Evolutionary conservation across 306 rosid genomes (phyloP).

Genomic region (Urtica urens): DNA sequence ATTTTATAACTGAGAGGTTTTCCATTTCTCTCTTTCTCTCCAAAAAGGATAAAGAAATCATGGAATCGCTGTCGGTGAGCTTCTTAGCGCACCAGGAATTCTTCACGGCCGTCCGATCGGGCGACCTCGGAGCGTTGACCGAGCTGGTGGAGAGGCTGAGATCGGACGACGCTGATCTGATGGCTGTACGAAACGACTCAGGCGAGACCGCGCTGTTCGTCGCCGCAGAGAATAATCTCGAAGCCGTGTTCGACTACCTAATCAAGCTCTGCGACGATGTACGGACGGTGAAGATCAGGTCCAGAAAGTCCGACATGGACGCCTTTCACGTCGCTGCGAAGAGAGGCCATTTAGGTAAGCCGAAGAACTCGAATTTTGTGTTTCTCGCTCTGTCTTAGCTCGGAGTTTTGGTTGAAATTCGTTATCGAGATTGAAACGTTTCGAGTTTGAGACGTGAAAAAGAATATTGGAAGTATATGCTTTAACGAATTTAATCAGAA

Average conservation of each 20-base stretch:
- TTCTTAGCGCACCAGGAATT: constrained; percentile 60
- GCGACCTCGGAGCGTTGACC: constrained; percentile 48
- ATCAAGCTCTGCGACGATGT: constrained; percentile 34
- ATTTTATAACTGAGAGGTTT: too few species aligned
- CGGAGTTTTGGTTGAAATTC: background rate
- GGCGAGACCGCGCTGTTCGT: constrained; percentile 68
- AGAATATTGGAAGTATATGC: too few species aligned
- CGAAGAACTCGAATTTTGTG: background rate
- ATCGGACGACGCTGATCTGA: constrained; percentile 47
- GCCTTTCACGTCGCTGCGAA: constrained; percentile 82
- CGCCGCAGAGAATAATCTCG: constrained; percentile 54
- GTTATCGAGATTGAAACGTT: background rate
- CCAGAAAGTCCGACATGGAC: constrained; percentile 64
- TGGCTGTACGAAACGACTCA: constrained; percentile 71
- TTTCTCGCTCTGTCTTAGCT: constrained; percentile 1
- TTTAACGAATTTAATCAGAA: too few species aligned
- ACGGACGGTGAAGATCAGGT: constrained; percentile 57
- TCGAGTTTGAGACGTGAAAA: too few species aligned
- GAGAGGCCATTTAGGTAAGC: constrained; percentile 73
- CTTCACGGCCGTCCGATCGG: constrained; percentile 71
- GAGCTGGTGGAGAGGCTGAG: constrained; percentile 34
- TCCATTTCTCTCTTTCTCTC: too few species aligned
- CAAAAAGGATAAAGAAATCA: too few species aligned
- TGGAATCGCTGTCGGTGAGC: constrained; percentile 64
- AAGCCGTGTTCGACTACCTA: constrained; percentile 51